Conservation (phyloP, 805 yeast genomes). For the Saccharomycopsis fibuligera region DNA sequence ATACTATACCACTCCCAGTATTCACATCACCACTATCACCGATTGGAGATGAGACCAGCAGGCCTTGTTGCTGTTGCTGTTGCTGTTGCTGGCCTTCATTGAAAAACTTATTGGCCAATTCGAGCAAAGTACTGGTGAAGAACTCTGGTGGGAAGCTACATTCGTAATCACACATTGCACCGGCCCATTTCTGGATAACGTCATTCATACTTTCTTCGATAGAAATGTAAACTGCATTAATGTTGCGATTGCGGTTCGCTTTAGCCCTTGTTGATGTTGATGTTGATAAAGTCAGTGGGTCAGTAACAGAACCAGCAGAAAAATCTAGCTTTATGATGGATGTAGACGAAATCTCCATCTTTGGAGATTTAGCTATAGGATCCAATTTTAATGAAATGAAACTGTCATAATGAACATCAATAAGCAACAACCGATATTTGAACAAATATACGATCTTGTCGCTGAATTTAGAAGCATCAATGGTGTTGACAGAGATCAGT, state of each 20-base stretch:
- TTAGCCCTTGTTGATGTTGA: conserved; percentile 1
- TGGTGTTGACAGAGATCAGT: conserved; percentile 6
- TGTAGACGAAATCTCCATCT: conserved; percentile 17
- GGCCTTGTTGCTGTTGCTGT: background rate
- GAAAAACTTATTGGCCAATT: background rate
- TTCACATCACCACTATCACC: background rate
- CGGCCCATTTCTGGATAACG: conserved; percentile 22
- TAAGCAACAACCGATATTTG: conserved; percentile 9
- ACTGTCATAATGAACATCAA: conserved; percentile 9
- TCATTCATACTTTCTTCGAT: conserved; percentile 15
- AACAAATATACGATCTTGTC: conserved; percentile 14
- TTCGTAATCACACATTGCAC: conserved; percentile 19
- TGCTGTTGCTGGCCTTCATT: background rate
- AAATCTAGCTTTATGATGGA: conserved; percentile 18
- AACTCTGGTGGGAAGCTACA: conserved; percentile 18
- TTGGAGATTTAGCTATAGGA: conserved; percentile 9
- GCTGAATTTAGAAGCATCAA: conserved; percentile 4
- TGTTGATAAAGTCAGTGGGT: too few species aligned
- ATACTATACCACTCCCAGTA: background rate
- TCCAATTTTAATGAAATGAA: conserved; percentile 11
- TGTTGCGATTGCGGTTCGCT: conserved; percentile 2
- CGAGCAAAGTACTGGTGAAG: conserved; percentile 16
- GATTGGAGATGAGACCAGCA: too few species aligned
- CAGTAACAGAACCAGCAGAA: background rate
- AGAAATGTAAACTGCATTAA: conserved; percentile 10